These are phyloP conservation scores for Pleurotus ostreatus DNA, from an alignment of 768 basidiomycete genomes.

Conservation along the genomic window DNA sequence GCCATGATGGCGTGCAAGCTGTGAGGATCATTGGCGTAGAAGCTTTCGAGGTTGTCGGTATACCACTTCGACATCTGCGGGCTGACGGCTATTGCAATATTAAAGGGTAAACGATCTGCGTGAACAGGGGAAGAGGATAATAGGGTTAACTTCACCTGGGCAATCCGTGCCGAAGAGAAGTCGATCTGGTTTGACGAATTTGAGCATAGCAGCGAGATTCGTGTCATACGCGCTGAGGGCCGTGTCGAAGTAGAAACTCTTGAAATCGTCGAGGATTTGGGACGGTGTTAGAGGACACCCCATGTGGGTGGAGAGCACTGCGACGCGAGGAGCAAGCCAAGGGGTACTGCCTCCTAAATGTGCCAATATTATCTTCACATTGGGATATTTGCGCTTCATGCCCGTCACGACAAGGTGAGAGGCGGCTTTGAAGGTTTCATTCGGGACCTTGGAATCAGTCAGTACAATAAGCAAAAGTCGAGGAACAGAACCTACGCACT, in stretches of 20 bases:
- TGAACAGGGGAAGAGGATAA: not conserved
- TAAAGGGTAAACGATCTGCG: not conserved
- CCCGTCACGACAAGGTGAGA: slow-evolving; percentile 74
- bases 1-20: slow-evolving; percentile 42
- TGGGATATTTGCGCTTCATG: slow-evolving; percentile 54
- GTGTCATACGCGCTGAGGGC: slow-evolving; percentile 58
- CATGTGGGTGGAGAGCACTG: slow-evolving; percentile 65
- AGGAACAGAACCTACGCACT: too few relatives aligned
- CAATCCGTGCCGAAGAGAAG: slow-evolving; percentile 76
- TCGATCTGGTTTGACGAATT: slow-evolving; percentile 44
- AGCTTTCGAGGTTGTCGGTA: slow-evolving; percentile 45
- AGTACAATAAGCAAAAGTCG: too few relatives aligned
- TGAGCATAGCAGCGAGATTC: slow-evolving; percentile 46
- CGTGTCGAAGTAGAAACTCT: slow-evolving; percentile 70
- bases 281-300: slow-evolving; percentile 59
- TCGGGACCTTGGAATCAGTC: too few relatives aligned
- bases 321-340: slow-evolving; percentile 65
- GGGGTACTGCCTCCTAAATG: slow-evolving; percentile 72
- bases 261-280: slow-evolving; percentile 67
- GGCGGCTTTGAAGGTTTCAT: slow-evolving; percentile 81
- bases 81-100: slow-evolving; percentile 46
- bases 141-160: slow-evolving; percentile 45
- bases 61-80: slow-evolving; percentile 58
- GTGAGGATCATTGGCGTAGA: slow-evolving; percentile 36
- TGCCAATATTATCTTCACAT: slow-evolving; percentile 63